Evolutionary conservation across 1,139 yeast species (phyloP).

Genomic region (Kodamaea anthophila): DNA sequence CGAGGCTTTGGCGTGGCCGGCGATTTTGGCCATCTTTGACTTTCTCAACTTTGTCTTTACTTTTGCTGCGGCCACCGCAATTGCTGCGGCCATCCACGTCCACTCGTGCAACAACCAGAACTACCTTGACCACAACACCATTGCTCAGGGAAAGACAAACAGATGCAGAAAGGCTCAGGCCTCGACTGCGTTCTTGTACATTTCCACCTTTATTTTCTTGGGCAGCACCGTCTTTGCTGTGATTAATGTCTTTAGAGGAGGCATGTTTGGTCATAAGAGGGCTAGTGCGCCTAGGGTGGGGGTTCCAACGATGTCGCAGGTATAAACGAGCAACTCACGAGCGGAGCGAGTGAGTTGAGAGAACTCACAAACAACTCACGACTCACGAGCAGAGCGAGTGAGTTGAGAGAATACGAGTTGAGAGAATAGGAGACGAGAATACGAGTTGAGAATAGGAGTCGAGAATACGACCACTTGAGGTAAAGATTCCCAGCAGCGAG

Average conservation of each 20-base stretch:
- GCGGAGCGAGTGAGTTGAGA: no score
- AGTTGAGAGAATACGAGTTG: no score
- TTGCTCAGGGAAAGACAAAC: constrained; percentile 67
- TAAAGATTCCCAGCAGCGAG: no score
- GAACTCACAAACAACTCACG: no score
- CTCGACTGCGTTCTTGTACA: constrained; percentile 81
- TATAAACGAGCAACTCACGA: no score
- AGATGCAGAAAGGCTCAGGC: constrained; percentile 98
- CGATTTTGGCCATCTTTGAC: constrained; percentile 67
- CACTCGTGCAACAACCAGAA: constrained; percentile 74
- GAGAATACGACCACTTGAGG: no score
- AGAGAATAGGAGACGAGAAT: no score
- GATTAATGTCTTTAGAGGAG: constrained; percentile 56
- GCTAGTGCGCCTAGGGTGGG: constrained; percentile 61
- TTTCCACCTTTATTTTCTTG: constrained; percentile 71
- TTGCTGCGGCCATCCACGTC: constrained; percentile 81
- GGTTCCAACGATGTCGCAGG: constrained; percentile 85
- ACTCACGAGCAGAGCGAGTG: no score
- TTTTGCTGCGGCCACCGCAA: constrained; percentile 88
- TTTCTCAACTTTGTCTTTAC: constrained; percentile 86
- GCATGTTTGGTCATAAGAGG: constrained; percentile 57
- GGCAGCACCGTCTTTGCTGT: constrained; percentile 61
- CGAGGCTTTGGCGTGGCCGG: constrained; percentile 82
- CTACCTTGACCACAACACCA: constrained; percentile 59
- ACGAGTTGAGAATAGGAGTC: no score